phyloP scores from a whole-genome alignment of 371 early-diverging fungal genomes.

The Mortierella sp. region DNA sequence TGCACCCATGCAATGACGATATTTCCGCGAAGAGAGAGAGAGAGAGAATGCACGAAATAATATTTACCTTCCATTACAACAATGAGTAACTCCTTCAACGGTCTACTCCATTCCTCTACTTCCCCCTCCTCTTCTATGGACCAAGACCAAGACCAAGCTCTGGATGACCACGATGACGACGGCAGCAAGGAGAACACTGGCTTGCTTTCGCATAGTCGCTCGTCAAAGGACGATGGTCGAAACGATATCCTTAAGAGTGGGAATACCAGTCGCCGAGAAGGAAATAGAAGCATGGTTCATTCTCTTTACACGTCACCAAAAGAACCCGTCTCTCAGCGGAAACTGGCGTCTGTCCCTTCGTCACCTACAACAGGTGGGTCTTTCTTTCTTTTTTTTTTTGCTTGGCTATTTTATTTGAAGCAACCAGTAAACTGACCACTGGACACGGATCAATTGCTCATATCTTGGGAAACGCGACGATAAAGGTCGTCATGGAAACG shows the following conservation, averaged over 20 bases:
- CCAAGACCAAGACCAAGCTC: not conserved
- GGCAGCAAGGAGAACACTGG: conserved; percentile 34
- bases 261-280: conserved; percentile 13
- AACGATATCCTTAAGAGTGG: not conserved
- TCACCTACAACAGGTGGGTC: conserved; percentile 19
- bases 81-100: conserved; percentile 18
- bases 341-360: conserved; percentile 29
- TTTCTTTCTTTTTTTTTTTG: not conserved
- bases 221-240: not conserved
- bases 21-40: not conserved
- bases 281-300: conserved; percentile 31
- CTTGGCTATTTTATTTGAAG: not conserved
- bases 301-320: conserved; percentile 41
- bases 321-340: conserved; percentile 12
- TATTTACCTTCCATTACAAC: not conserved
- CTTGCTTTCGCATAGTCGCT: conserved; percentile 10
- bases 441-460: conserved; percentile 1
- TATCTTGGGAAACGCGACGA: not conserved
- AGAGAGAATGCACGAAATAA: not conserved
- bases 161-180: conserved; percentile 30
- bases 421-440: not conserved
- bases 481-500: not conserved
- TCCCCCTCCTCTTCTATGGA: not conserved
- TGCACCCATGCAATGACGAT: not conserved
- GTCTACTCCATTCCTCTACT: not conserved